Evolutionary conservation across 352 stramenopile species (phyloP).

Genomic region (Phytophthora constricta): DNA sequence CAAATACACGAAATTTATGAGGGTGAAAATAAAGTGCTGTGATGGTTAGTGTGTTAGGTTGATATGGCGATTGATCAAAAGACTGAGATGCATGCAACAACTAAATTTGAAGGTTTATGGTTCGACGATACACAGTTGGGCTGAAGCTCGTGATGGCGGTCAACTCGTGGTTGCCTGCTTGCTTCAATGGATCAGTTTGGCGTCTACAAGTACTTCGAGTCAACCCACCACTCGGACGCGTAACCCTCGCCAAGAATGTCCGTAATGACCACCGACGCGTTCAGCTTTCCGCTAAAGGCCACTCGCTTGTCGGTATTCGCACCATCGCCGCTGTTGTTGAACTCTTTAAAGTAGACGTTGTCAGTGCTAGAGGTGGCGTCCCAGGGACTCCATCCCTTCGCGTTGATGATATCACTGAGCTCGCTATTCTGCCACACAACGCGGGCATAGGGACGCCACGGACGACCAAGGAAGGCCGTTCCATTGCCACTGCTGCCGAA

Average conservation of each 20-base stretch:
- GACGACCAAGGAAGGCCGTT: constrained; percentile 20
- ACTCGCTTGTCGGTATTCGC: constrained; percentile 18
- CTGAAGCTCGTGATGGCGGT: no score
- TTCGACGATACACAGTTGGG: no score
- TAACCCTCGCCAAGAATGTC: constrained; percentile 24
- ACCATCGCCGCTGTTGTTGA: constrained; percentile 21
- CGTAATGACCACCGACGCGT: constrained; percentile 19
- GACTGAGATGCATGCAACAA: no score
- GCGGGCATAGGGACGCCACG: constrained; percentile 24
- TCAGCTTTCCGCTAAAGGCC: constrained; percentile 18
- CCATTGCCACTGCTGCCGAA: constrained; percentile 14
- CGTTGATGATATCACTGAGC: constrained; percentile 24
- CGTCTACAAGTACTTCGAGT: constrained; percentile 25
- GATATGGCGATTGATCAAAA: no score
- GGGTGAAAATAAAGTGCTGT: no score
- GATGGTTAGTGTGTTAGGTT: no score
- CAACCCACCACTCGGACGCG: constrained; percentile 26
- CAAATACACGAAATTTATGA: no score
- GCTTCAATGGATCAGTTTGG: no score
- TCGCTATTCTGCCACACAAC: constrained; percentile 29
- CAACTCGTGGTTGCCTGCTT: no score
- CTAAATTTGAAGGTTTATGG: no score
- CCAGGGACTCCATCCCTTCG: constrained; percentile 20
- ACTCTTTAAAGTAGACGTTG: constrained; percentile 29
- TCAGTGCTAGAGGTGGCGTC: constrained; percentile 22